Conservation (phyloP, 371 early-diverging fungal genomes). For the Basidiobolus heterosporus region DNA sequence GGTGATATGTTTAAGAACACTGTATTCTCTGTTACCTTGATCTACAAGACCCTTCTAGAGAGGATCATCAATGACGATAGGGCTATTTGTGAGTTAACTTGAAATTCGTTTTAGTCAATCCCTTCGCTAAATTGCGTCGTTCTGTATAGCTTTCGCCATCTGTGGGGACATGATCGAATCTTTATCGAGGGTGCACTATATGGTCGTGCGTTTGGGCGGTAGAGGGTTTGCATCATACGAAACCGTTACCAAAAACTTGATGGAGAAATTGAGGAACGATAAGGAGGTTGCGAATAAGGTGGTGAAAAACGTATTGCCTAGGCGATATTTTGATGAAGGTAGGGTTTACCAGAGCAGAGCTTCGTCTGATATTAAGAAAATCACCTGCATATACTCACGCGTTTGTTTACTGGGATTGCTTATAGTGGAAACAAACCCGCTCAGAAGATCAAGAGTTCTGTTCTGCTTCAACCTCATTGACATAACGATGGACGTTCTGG, state of each 20-base stretch:
- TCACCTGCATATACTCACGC: background rate
- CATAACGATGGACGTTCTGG: background rate
- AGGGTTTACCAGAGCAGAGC: no score
- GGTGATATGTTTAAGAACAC: slow-evolving; percentile 2
- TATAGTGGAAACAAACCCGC: background rate
- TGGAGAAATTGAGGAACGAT: background rate
- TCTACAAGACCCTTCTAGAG: slow-evolving; percentile 3
- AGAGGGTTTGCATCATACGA: slow-evolving; percentile 2
- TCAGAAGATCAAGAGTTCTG: slow-evolving; percentile 1
- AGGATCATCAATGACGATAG: background rate
- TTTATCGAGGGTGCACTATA: background rate
- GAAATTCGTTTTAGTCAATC: background rate
- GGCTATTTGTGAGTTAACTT: background rate
- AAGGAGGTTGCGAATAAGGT: background rate
- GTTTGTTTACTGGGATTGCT: no score
- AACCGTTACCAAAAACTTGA: background rate
- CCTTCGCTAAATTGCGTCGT: background rate
- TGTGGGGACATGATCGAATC: background rate
- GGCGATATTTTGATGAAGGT: background rate
- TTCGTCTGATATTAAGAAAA: no score
- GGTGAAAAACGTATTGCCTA: background rate
- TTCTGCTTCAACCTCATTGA: slow-evolving; percentile 3
- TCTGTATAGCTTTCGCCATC: background rate
- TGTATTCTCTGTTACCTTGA: slow-evolving; percentile 5
- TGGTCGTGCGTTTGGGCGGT: background rate